Percentiles rank a stretch among this genome's conserved stretches.
Evolutionary conservation across 2,329 filamentous ascomycete species (phyloP).

Genomic region (Xylaria polymorpha): DNA sequence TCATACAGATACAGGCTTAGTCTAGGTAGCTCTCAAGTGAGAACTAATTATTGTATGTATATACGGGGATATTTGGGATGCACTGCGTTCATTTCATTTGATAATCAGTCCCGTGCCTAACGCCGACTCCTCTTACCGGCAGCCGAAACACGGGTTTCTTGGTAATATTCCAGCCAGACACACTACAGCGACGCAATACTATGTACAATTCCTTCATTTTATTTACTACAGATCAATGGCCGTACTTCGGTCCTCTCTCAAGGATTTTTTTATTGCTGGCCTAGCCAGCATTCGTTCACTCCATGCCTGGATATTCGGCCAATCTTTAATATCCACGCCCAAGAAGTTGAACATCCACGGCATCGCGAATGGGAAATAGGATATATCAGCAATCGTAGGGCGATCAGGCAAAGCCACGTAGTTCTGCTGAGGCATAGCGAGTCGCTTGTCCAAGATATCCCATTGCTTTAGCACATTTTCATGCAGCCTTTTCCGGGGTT

Average conservation of each 20-base stretch:
- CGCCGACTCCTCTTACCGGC: not conserved
- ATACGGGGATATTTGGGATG: too few species aligned
- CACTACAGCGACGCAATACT: not conserved
- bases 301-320: slow-evolving; percentile 49
- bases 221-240: not conserved
- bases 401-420: slow-evolving; percentile 52
- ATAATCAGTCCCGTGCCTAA: not conserved
- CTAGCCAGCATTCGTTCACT: slow-evolving; percentile 44
- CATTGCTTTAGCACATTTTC: slow-evolving; percentile 46
- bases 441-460: slow-evolving; percentile 46
- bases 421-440: slow-evolving; percentile 43
- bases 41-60: too few species aligned
- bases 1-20: too few species aligned
- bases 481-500: slow-evolving; percentile 40
- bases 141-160: not conserved
- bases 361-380: slow-evolving; percentile 54
- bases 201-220: not conserved
- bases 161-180: not conserved
- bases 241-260: not conserved
- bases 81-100: too few species aligned
- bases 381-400: slow-evolving; percentile 52
- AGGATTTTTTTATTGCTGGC: slow-evolving; percentile 39
- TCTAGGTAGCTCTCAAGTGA: too few species aligned
- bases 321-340: slow-evolving; percentile 49
- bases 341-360: slow-evolving; percentile 53